These are phyloP conservation scores for Aspergillus diversus DNA, from an alignment of 495 filamentous ascomycete species.

Conservation along the genomic window DNA sequence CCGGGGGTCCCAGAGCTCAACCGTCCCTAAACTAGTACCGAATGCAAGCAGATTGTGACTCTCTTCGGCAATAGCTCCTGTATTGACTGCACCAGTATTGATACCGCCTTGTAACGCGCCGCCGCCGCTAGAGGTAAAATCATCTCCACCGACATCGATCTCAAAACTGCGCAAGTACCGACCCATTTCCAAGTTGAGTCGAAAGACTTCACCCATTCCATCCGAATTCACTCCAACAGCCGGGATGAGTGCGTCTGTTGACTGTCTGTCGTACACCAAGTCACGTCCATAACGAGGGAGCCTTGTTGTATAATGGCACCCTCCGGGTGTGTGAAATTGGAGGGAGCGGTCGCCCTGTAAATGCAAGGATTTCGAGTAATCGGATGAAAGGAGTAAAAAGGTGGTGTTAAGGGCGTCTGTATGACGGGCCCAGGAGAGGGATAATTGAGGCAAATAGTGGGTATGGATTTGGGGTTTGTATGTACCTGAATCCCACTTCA, in stretches of 20 bases:
- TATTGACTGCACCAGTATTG: constrained; percentile 81
- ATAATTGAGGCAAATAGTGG: constrained; percentile 90
- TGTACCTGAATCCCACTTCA: constrained; percentile 52
- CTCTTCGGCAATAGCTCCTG: constrained; percentile 83
- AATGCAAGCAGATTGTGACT: constrained; percentile 93
- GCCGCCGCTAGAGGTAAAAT: constrained; percentile 62
- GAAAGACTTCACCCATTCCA: constrained; percentile 86
- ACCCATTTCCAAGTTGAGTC: constrained; percentile 87
- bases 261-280: constrained; percentile 80
- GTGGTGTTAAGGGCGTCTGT: constrained; percentile 93
- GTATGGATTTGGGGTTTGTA: constrained; percentile 98
- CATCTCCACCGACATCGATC: constrained; percentile 85
- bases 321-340: constrained; percentile 90
- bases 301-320: constrained; percentile 83
- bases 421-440: constrained; percentile 89
- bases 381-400: constrained; percentile 87
- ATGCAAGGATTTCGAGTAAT: constrained; percentile 94
- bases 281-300: constrained; percentile 93
- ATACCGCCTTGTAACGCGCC: constrained; percentile 82
- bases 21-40: constrained; percentile 92
- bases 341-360: constrained; percentile 88
- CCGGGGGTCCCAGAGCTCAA: constrained; percentile 94
- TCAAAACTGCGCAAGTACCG: constrained; percentile 83
- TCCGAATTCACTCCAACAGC: constrained; percentile 85
- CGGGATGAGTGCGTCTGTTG: constrained; percentile 84